Evolutionary conservation across 106 monocot genomes (phyloP).

Genomic region (Phalaenopsis aphrodite): DNA sequence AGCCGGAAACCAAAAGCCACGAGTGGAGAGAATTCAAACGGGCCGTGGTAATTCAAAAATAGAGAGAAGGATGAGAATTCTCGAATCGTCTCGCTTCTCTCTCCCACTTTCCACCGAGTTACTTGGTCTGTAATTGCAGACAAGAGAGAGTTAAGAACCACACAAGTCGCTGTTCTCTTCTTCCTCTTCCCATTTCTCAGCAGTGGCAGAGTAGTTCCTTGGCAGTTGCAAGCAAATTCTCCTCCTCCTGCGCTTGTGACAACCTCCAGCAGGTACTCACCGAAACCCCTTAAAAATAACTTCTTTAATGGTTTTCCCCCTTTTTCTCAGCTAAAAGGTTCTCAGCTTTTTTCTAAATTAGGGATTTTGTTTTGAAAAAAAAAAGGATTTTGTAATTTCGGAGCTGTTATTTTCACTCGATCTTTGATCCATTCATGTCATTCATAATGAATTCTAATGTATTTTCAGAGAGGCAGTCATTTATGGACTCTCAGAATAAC

Average conservation of each 20-base stretch:
- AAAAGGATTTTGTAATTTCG: background rate
- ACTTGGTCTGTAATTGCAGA: background rate
- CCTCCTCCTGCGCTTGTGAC: background rate
- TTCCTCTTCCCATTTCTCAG: conserved; percentile 1
- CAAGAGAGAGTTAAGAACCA: background rate
- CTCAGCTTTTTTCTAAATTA: background rate
- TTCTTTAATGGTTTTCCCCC: background rate
- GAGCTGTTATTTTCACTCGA: too few relatives aligned
- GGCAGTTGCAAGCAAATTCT: background rate
- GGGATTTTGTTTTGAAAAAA: background rate
- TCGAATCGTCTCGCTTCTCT: too few relatives aligned
- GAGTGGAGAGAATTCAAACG: background rate
- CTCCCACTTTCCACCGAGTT: background rate
- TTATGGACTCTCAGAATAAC: conserved; percentile 5
- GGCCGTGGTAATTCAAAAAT: background rate
- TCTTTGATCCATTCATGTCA: too few relatives aligned
- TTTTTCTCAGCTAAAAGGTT: background rate
- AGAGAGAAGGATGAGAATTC: background rate
- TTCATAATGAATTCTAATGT: background rate
- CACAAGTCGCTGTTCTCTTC: background rate
- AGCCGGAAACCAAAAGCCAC: background rate
- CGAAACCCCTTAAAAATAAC: background rate
- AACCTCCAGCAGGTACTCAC: background rate
- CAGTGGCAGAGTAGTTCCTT: conserved; percentile 1
- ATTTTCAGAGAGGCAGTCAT: conserved; percentile 8